Evolutionary conservation across 2,329 filamentous ascomycete species (phyloP).

Genomic region (Colletotrichum gigasporum): DNA sequence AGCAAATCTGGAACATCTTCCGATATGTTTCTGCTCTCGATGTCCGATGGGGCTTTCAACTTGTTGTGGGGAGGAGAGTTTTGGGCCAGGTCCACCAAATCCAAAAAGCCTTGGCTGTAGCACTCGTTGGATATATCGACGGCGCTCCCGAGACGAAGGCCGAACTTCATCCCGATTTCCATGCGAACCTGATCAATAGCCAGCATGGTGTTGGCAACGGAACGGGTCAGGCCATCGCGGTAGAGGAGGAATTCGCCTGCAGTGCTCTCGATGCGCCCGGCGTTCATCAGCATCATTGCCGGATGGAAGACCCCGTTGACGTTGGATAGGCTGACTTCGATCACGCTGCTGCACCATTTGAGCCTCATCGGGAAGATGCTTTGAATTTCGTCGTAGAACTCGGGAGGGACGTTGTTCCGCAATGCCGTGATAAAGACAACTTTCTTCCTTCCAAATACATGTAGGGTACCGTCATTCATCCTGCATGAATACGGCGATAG

Average conservation of each 20-base stretch:
- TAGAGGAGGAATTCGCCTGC: constrained; percentile 7
- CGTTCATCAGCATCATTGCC: constrained; percentile 24
- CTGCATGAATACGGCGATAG: constrained; percentile 17
- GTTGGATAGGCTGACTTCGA: constrained; percentile 20
- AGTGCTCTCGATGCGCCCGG: constrained; percentile 11
- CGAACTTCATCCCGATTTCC: background rate
- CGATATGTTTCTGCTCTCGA: constrained; percentile 10
- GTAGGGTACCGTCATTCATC: background rate
- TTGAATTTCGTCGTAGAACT: constrained; percentile 13
- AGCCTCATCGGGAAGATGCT: constrained; percentile 13
- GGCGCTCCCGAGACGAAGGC: background rate
- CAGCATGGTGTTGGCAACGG: constrained; percentile 14
- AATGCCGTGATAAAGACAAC: constrained; percentile 12
- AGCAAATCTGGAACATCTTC: constrained; percentile 15
- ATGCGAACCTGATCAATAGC: constrained; percentile 12
- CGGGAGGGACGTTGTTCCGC: background rate
- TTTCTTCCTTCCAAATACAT: constrained; percentile 12
- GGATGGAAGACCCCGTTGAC: constrained; percentile 23
- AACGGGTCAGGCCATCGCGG: constrained; percentile 10
- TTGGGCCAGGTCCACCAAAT: constrained; percentile 12
- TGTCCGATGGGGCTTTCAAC: constrained; percentile 4
- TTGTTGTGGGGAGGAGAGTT: constrained; percentile 17
- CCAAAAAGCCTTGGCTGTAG: constrained; percentile 4
- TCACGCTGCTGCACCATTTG: constrained; percentile 14
- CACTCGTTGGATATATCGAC: constrained; percentile 22